Evolutionary conservation across 805 yeast genomes (phyloP).

Genomic region (Wilhelminamyces savonicus): DNA sequence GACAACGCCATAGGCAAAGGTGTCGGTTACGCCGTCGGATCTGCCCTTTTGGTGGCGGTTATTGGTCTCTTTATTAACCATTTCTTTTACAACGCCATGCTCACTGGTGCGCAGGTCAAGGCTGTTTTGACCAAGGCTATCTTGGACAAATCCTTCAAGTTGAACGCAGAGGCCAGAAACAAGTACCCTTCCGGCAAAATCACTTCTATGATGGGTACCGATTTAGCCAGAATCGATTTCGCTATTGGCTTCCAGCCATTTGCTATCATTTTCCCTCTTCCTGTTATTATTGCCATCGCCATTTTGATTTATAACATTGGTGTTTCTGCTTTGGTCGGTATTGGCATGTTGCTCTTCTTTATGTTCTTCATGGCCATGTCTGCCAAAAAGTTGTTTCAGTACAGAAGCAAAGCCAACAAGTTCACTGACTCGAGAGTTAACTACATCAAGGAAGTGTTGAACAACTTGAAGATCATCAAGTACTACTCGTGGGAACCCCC

Average conservation of each 20-base stretch:
- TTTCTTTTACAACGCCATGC: constrained; percentile 53
- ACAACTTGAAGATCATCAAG: constrained; percentile 75
- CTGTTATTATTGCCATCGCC: constrained; percentile 56
- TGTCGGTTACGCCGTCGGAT: constrained; percentile 36
- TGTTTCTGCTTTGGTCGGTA: constrained; percentile 65
- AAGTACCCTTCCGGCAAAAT: constrained; percentile 63
- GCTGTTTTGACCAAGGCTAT: constrained; percentile 67
- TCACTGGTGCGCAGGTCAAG: constrained; percentile 66
- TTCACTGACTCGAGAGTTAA: constrained; percentile 75
- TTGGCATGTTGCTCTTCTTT: constrained; percentile 49
- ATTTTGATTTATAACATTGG: constrained; percentile 66
- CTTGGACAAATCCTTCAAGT: constrained; percentile 58
- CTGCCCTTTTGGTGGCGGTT: constrained; percentile 18
- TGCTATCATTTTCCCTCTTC: constrained; percentile 56
- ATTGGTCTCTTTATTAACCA: constrained; percentile 44
- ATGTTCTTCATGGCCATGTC: constrained; percentile 39
- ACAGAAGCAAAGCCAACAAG: constrained; percentile 51
- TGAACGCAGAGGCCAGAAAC: constrained; percentile 52
- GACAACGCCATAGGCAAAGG: constrained; percentile 25
- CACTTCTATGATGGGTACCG: constrained; percentile 77
- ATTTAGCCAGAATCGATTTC: constrained; percentile 72
- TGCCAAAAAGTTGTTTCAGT: constrained; percentile 46
- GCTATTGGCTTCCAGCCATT: constrained; percentile 67
- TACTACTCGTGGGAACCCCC: constrained; percentile 91
- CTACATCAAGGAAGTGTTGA: constrained; percentile 70